Conservation (phyloP, 2,329 filamentous ascomycete genomes). For the Colletotrichum lupini region DNA sequence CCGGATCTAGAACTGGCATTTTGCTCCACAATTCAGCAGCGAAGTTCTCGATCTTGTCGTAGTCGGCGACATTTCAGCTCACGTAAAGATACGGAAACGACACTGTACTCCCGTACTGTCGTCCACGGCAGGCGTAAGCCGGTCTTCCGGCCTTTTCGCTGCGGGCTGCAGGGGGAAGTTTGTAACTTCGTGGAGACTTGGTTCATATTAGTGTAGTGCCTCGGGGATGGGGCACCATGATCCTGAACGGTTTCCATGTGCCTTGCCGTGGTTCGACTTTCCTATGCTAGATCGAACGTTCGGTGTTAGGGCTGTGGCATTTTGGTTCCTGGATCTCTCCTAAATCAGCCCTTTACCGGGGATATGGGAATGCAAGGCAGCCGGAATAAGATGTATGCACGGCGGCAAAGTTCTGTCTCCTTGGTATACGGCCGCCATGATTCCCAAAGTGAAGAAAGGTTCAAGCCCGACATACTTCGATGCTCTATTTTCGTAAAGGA, state of each 20-base stretch:
- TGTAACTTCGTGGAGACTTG: background rate
- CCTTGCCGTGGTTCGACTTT: background rate
- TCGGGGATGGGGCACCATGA: background rate
- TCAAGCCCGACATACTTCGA: slow-evolving; percentile 5
- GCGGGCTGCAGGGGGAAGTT: slow-evolving; percentile 24
- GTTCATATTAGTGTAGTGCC: slow-evolving; percentile 1
- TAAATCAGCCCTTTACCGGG: too few relatives aligned
- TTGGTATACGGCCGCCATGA: background rate
- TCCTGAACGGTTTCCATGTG: background rate
- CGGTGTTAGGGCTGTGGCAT: slow-evolving; percentile 13
- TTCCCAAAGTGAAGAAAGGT: background rate
- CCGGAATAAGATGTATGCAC: background rate
- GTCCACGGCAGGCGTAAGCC: slow-evolving; percentile 15
- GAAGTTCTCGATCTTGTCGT: slow-evolving; percentile 6
- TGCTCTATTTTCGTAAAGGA: slow-evolving; percentile 23
- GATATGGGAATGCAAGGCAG: background rate
- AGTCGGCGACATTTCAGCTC: background rate
- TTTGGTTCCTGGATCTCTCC: background rate
- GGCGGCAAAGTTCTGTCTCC: background rate
- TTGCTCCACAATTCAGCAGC: slow-evolving; percentile 16
- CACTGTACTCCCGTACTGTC: background rate
- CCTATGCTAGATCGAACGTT: background rate
- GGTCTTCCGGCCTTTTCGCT: slow-evolving; percentile 22
- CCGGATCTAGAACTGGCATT: slow-evolving; percentile 13
- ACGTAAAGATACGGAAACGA: background rate